Evolutionary conservation across 352 stramenopile species (phyloP).

Genomic region (Phytophthora pluvialis): DNA sequence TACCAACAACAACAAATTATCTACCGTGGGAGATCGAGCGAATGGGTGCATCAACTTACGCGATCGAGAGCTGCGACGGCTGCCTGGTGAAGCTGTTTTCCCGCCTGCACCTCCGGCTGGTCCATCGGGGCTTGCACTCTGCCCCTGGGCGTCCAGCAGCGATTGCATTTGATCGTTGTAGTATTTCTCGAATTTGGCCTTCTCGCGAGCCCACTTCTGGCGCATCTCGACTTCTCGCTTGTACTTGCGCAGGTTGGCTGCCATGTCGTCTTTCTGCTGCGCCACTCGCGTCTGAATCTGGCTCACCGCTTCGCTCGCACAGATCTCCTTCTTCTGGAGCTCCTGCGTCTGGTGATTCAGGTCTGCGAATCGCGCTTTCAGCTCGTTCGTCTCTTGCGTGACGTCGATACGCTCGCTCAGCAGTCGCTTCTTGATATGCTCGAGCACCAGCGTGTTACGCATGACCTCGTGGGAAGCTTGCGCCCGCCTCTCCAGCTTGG

Average conservation of each 20-base stretch:
- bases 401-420: conserved; percentile 60
- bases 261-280: conserved; percentile 79
- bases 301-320: conserved; percentile 69
- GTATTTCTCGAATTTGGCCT: conserved; percentile 87
- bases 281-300: conserved; percentile 69
- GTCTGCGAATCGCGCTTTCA: conserved; percentile 68
- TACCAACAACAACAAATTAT: neutral
- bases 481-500: conserved; percentile 61
- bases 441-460: conserved; percentile 67
- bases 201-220: conserved; percentile 80
- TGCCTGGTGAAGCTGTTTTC: conserved; percentile 2
- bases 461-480: conserved; percentile 70
- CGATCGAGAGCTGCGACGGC: conserved; percentile 14
- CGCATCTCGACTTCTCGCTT: conserved; percentile 70
- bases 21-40: neutral
- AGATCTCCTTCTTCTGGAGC: conserved; percentile 81
- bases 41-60: conserved; percentile 10
- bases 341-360: conserved; percentile 74
- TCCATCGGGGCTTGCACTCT: neutral
- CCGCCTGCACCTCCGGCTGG: neutral
- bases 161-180: conserved; percentile 78
- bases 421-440: conserved; percentile 84
- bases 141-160: conserved; percentile 23
- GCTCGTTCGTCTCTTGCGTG: conserved; percentile 59
- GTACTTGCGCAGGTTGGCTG: conserved; percentile 62